These are phyloP conservation scores for Fusarium sacchari DNA, from an alignment of 2,329 filamentous ascomycete genomes.

Conservation along the genomic window DNA sequence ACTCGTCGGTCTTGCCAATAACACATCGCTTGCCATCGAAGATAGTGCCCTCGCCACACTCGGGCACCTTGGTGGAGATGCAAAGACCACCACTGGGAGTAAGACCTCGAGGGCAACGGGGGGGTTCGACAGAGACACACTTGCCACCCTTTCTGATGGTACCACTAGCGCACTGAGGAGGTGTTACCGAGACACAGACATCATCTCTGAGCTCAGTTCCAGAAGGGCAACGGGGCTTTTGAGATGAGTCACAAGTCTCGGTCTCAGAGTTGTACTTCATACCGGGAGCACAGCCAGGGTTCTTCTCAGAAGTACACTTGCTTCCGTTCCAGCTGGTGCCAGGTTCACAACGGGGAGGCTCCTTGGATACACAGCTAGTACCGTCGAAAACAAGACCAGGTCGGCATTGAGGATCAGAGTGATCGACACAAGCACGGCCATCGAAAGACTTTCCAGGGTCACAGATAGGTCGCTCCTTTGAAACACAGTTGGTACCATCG, in stretches of 20 bases:
- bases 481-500: slow-evolving; percentile 7
- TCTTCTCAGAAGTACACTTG: slow-evolving; percentile 11
- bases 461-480: not conserved
- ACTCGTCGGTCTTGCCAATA: slow-evolving; percentile 8
- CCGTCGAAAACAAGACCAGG: slow-evolving; percentile 2
- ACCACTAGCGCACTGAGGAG: not conserved
- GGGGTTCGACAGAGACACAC: not conserved
- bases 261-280: slow-evolving; percentile 4
- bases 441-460: not conserved
- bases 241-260: slow-evolving; percentile 5
- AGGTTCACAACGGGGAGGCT: not conserved
- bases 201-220: slow-evolving; percentile 12
- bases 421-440: not conserved
- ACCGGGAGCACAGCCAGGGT: not conserved
- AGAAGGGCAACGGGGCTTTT: not conserved
- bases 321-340: slow-evolving; percentile 2
- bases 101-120: slow-evolving; percentile 1
- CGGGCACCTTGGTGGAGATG: not conserved
- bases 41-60: slow-evolving; percentile 9
- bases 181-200: not conserved
- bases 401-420: not conserved
- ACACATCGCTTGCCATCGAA: slow-evolving; percentile 19
- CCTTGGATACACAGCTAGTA: slow-evolving; percentile 7
- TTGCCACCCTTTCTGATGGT: not conserved
- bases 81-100: not conserved